phyloP scores from a whole-genome alignment of 2,329 filamentous ascomycete genomes.

The Phialophora tarda region DNA sequence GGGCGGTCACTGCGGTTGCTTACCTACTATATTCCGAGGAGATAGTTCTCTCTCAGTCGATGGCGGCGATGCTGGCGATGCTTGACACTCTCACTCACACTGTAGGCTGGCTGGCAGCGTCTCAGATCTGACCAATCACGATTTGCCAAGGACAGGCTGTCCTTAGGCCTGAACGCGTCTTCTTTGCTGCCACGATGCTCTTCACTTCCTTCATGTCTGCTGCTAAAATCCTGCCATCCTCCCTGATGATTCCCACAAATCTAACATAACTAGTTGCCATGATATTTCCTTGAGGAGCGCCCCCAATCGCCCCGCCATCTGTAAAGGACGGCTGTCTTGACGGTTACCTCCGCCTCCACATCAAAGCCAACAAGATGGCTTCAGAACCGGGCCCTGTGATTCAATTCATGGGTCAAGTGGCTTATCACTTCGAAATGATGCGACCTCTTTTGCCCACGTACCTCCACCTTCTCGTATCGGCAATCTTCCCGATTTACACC shows the following conservation, averaged over 20 bases:
- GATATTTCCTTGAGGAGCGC: not conserved
- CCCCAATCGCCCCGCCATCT: not conserved
- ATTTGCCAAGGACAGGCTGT: slow-evolving; percentile 30
- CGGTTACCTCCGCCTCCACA: not conserved
- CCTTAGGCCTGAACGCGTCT: not conserved
- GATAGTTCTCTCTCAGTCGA: slow-evolving; percentile 3
- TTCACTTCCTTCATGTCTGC: not conserved
- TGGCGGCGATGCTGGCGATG: not conserved
- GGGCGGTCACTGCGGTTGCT: slow-evolving; percentile 28
- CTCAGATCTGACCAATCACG: slow-evolving; percentile 19
- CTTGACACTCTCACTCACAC: not conserved
- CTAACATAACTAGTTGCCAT: not conserved
- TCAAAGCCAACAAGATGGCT: slow-evolving; percentile 2
- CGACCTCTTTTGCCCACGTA: slow-evolving; percentile 60
- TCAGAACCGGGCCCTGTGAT: slow-evolving; percentile 29
- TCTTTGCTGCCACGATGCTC: not conserved
- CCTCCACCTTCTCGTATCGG: slow-evolving; percentile 68
- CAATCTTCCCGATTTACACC: slow-evolving; percentile 81
- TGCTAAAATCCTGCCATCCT: not conserved
- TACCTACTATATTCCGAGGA: slow-evolving; percentile 17
- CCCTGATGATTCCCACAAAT: not conserved
- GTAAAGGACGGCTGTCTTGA: not conserved
- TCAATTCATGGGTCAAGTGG: slow-evolving; percentile 35
- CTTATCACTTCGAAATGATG: slow-evolving; percentile 38
- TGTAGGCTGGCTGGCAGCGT: not conserved